phyloP scores from a whole-genome alignment of 306 rosid genomes.

The Cucurbita argyrosperma region DNA sequence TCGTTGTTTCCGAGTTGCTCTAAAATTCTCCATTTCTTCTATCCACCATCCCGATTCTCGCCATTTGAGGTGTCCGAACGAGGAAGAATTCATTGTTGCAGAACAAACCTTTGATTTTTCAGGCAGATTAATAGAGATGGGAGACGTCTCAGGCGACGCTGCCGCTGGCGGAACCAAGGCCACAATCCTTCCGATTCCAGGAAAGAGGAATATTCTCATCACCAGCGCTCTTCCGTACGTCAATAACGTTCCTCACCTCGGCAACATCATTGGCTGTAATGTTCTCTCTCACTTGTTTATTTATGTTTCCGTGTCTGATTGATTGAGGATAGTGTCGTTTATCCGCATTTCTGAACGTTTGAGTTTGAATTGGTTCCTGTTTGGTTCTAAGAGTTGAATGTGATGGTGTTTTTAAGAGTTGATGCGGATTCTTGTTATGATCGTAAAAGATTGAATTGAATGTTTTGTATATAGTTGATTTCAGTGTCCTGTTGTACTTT shows the following conservation, averaged over 20 bases:
- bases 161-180: slow-evolving; percentile 7
- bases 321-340: background rate
- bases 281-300: background rate
- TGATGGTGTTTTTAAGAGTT: background rate
- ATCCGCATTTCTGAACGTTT: background rate
- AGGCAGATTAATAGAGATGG: slow-evolving; percentile 12
- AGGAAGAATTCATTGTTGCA: background rate
- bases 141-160: slow-evolving; percentile 6
- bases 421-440: background rate
- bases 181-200: slow-evolving; percentile 58
- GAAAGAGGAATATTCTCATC: slow-evolving; percentile 78
- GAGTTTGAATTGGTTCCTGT: background rate
- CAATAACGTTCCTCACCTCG: slow-evolving; percentile 94
- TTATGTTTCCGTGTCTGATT: background rate
- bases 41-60: background rate
- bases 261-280: slow-evolving; percentile 78
- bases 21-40: background rate
- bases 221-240: slow-evolving; percentile 95
- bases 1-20: background rate
- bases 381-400: background rate
- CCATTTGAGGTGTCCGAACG: background rate
- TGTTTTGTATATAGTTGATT: background rate
- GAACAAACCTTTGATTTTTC: background rate
- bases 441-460: background rate
- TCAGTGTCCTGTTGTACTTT: background rate